Evolutionary conservation across 176 grass and related monocot species (phyloP), one percentile per base, ranked within the genome.

Genomic region (Carex parvula): DNA sequence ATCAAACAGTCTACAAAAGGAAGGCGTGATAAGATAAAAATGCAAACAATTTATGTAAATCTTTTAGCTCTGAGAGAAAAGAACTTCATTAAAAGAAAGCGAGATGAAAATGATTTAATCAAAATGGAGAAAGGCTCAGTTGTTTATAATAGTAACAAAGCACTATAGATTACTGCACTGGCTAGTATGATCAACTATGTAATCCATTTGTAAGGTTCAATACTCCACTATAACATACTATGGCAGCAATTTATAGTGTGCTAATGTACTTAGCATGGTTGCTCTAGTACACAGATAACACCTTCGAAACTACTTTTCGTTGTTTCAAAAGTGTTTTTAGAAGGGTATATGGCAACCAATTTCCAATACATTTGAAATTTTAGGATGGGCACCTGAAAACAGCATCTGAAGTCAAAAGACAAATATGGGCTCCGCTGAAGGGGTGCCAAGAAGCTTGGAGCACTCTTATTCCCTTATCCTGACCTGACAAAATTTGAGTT

Each of bases 391-490:
- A 93, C 95, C 95, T 91, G 75, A 99, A 92, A 90, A 99, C 87
- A 39, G 92, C 89, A 91, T 95, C 93, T 84, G 93, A 95, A 88
- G 91, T 92, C 80, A 99, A 95, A 84, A 95, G 76, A 46, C 89
- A 87, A 86, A 95, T 93, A 88, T 99, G 96, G 65, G 79, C 84
- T 74, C 85, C 87, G 61, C 93, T 95, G 66, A 89, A 90, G 79
- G 96, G 93, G 81, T 99, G 93, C 96, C 96, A 99, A 39, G 85
- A 95, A 83, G 82, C 88, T 83, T 95, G 96, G 57, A 95, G 71
- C 74, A 89, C 88, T 89, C 93, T 86, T 85, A 95, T 88, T 21
- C 96, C 93, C 84, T 89, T 85, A 68, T 84, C 87, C 39, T 85
- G 54, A 39, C 79, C 88, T 82, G 87, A 90, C 87, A 95, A 91